Evolutionary conservation across 1,284 basidiomycete species (phyloP).

Genomic region (Boletus chippewaensis): DNA sequence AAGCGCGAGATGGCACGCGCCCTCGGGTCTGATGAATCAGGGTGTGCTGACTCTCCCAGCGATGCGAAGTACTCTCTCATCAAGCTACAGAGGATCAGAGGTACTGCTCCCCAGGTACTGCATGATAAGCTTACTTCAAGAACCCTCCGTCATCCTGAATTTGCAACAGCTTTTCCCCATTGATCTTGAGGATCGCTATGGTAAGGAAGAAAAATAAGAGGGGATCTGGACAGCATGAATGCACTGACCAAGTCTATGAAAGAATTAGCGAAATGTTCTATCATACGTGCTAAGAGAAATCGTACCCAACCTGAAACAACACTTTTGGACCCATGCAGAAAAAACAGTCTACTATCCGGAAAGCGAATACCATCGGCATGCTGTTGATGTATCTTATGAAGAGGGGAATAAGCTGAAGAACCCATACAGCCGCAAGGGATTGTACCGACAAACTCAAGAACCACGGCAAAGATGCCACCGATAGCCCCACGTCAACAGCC

Average conservation of each 20-base stretch:
- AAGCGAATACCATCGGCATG: conserved; percentile 99
- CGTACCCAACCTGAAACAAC: conserved; percentile 93
- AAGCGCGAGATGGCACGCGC: conserved; percentile 95
- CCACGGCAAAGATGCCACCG: conserved; percentile 96
- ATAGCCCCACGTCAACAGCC: conserved; percentile 90
- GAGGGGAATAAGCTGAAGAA: conserved; percentile 5
- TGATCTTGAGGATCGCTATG: conserved; percentile 94
- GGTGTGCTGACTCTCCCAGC: conserved; percentile 93
- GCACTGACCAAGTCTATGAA: conserved; percentile 40
- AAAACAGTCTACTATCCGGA: conserved; percentile 98
- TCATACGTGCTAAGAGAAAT: conserved; percentile 7
- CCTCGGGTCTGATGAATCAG: conserved; percentile 81
- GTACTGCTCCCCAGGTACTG: background rate
- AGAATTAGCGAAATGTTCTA: conserved; percentile 13
- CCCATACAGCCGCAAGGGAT: background rate
- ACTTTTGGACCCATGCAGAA: conserved; percentile 99
- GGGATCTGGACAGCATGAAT: background rate
- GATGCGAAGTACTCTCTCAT: conserved; percentile 95
- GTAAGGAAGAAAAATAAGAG: conserved; percentile 7
- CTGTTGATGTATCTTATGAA: conserved; percentile 84
- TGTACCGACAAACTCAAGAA: conserved; percentile 80
- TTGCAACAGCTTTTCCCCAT: conserved; percentile 89
- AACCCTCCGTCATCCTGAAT: conserved; percentile 98
- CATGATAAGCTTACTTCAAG: conserved; percentile 61
- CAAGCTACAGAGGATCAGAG: conserved; percentile 43